phyloP scores from a whole-genome alignment of 176 grass and related monocot genomes.

The sorghum (Sorghum bicolor) region Sorghum_bicolor_NCBIv3 NC_012870.2:72825001-72825500 shows the following conservation, averaged over 20 bases:
- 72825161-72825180: conserved; percentile 57
- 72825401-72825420: conserved; percentile 7
- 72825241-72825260: conserved; percentile 48
- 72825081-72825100: not conserved
- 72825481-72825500: conserved; percentile 31
- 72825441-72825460: conserved; percentile 52
- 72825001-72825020: conserved; percentile 6
- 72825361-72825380: not conserved
- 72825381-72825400: conserved; percentile 35
- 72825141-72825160: conserved; percentile 45
- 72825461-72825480: conserved; percentile 17
- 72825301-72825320: conserved; percentile 23
- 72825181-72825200: conserved; percentile 38
- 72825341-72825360: not conserved
- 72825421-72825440: conserved; percentile 34
- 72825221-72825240: conserved; percentile 38
- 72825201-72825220: conserved; percentile 14
- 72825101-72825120: conserved; percentile 7
- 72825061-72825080: not conserved
- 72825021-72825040: conserved; percentile 2
- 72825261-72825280: conserved; percentile 41
- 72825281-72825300: not conserved
- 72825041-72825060: conserved; percentile 8
- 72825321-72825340: conserved; percentile 29
- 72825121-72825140: conserved; percentile 27